Percentiles rank a stretch among this genome's conserved stretches.
These are phyloP conservation scores for Saccharomyces pastorianus DNA, from an alignment of 1,139 yeast genomes.

Conservation along the genomic window DNA sequence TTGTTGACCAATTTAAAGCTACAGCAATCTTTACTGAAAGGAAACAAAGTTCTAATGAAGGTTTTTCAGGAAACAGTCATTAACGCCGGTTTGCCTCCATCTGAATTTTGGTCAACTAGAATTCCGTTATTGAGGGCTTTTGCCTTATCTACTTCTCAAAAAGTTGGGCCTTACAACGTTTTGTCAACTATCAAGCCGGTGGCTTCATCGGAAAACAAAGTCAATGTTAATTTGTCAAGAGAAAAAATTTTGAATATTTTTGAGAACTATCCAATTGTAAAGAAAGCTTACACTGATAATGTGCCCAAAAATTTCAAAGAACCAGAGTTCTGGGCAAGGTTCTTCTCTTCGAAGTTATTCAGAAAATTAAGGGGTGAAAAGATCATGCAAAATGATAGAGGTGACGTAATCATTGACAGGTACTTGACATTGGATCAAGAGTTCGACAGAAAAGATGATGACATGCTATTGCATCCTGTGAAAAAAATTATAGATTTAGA, in stretches of 20 bases:
- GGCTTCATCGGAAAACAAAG: slow-evolving; percentile 82
- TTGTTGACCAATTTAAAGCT: slow-evolving; percentile 62
- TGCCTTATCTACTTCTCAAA: slow-evolving; percentile 77
- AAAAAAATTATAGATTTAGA: slow-evolving; percentile 61
- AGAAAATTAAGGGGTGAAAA: slow-evolving; percentile 86
- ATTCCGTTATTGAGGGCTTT: slow-evolving; percentile 73
- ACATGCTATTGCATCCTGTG: slow-evolving; percentile 37
- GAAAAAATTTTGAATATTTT: slow-evolving; percentile 87
- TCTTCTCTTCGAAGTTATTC: slow-evolving; percentile 81
- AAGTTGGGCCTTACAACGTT: slow-evolving; percentile 89
- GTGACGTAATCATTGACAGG: slow-evolving; percentile 78
- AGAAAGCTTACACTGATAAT: slow-evolving; percentile 77
- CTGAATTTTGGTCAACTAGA: slow-evolving; percentile 83
- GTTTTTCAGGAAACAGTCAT: slow-evolving; percentile 87
- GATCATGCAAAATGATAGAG: slow-evolving; percentile 64
- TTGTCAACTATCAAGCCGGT: slow-evolving; percentile 88
- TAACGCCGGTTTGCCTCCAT: slow-evolving; percentile 64
- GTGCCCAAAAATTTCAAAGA: slow-evolving; percentile 78
- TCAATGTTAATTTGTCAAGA: slow-evolving; percentile 83
- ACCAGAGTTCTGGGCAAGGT: slow-evolving; percentile 95
- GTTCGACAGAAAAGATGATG: slow-evolving; percentile 35
- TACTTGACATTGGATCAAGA: slow-evolving; percentile 60
- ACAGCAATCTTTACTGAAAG: slow-evolving; percentile 69
- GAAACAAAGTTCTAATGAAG: slow-evolving; percentile 60
- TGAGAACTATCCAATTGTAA: slow-evolving; percentile 88